These are phyloP conservation scores for Colletotrichum simmondsii DNA, from an alignment of 2,329 filamentous ascomycete species.

Conservation along the genomic window DNA sequence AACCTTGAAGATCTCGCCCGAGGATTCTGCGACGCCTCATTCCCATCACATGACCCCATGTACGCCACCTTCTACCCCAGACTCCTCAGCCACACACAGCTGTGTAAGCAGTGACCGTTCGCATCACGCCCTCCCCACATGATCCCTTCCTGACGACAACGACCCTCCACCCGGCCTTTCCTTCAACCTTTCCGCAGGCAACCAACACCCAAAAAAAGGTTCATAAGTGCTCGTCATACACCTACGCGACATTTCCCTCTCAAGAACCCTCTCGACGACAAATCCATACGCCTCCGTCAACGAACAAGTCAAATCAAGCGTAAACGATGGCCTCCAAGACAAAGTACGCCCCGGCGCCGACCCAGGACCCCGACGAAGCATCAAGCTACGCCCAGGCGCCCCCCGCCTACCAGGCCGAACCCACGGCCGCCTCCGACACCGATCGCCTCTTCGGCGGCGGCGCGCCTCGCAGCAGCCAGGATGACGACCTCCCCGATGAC, in stretches of 20 bases:
- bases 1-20: conserved; percentile 3
- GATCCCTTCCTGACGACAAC: conserved; percentile 29
- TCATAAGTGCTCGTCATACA: conserved; percentile 3
- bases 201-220: conserved; percentile 18
- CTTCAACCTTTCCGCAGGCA: neutral
- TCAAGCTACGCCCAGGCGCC: conserved; percentile 78
- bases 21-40: neutral
- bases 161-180: conserved; percentile 6
- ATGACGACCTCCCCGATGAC: conserved; percentile 89
- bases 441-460: conserved; percentile 72
- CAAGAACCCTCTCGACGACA: neutral
- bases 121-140: conserved; percentile 31
- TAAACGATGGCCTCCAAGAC: conserved; percentile 75
- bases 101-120: conserved; percentile 11
- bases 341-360: conserved; percentile 85
- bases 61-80: conserved; percentile 26
- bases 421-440: conserved; percentile 61
- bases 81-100: conserved; percentile 5
- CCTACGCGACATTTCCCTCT: neutral
- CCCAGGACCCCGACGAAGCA: conserved; percentile 87
- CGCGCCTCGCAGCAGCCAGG: conserved; percentile 80
- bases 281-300: neutral
- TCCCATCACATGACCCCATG: conserved; percentile 17
- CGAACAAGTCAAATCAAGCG: neutral
- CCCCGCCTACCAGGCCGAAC: conserved; percentile 76